Base-by-base conservation (phyloP, 176 grass and related monocot genomes). In the Paspalum notatum region DNA sequence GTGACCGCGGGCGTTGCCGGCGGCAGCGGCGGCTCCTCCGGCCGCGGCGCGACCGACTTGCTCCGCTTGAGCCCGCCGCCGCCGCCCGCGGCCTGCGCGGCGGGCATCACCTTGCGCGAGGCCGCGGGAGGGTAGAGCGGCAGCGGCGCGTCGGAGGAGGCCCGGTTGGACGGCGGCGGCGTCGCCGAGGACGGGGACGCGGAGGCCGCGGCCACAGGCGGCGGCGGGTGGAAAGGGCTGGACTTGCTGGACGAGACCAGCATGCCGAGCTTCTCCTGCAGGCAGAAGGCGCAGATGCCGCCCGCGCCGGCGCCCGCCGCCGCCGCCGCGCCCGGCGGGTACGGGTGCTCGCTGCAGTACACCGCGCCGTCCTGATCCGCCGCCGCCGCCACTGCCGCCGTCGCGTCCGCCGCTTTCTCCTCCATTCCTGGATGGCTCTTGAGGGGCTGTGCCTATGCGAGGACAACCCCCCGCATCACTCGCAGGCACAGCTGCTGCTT, bases 231-330 rank as follows among this genome's bases (percentile, higher is more conserved):
- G 69, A 94, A 94, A 9, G 82, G 89, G 79, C 82, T 86, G 72
- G 97, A 90, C 79, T 99, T 99, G 75, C 93, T 93, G 15, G 97
- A 99, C 2, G 93, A 93, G 1, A 99, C 97, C 22, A 99, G 84
- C 89, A 90, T 93, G 66, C 97, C 97, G 18, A 99, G 93, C 90
- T 99, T 99, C 89, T 99, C 97, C 81, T 99, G 97, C 56, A 99
- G 90, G 69, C 97, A 99, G 71, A 99, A 95, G 58, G 97, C 93
- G 81, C 97, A 99, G 74, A 99, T 95, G 78, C 93, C 97, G 1
- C 87, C 88, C 16, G 85, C 70, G 39, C 53, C 81, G 4, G 88
- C 78, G 26, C 83, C 92, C 0, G 90, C 85, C 13, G 82, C 75
- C 44, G 80, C 88, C 0, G 86, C 55, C 56, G 86, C 78, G 27